Evolutionary conservation across 2,329 filamentous ascomycete species (phyloP).

Genomic region (Cercospora sp.): DNA sequence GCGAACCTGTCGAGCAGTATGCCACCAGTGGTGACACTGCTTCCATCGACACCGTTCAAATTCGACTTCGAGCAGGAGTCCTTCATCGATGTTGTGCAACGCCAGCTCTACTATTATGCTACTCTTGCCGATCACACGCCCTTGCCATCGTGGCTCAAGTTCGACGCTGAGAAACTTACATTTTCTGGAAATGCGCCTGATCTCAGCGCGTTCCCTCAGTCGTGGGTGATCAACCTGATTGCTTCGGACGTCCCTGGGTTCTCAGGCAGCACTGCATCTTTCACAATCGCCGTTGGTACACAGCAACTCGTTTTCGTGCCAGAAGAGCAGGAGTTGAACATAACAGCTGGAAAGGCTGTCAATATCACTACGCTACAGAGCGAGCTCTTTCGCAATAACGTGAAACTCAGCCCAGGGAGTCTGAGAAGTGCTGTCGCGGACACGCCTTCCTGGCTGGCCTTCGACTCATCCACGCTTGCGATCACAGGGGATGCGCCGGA

Average conservation of each 20-base stretch:
- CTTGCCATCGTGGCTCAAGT: slow-evolving; percentile 80
- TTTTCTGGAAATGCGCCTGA: slow-evolving; percentile 73
- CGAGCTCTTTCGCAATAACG: slow-evolving; percentile 41
- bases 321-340: slow-evolving; percentile 49
- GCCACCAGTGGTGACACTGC: slow-evolving; percentile 56
- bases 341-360: slow-evolving; percentile 38
- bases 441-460: slow-evolving; percentile 67
- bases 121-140: slow-evolving; percentile 76
- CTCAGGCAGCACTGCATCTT: slow-evolving; percentile 63
- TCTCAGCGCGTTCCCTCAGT: slow-evolving; percentile 66
- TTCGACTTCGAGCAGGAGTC: slow-evolving; percentile 53
- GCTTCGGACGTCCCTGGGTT: slow-evolving; percentile 81
- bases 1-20: slow-evolving; percentile 56
- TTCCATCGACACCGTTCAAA: slow-evolving; percentile 39
- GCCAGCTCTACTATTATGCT: slow-evolving; percentile 70
- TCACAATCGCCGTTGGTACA: slow-evolving; percentile 70
- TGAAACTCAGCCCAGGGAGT: slow-evolving; percentile 49
- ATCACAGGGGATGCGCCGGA: slow-evolving; percentile 65
- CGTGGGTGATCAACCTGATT: slow-evolving; percentile 69
- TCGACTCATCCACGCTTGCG: slow-evolving; percentile 62
- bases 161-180: slow-evolving; percentile 62
- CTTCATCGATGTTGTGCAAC: slow-evolving; percentile 56
- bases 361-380: slow-evolving; percentile 36
- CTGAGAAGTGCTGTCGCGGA: slow-evolving; percentile 53
- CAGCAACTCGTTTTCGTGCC: slow-evolving; percentile 68